Base-by-base conservation (phyloP, 768 basidiomycete genomes). In the Flagelloscypha sp. region DNA sequence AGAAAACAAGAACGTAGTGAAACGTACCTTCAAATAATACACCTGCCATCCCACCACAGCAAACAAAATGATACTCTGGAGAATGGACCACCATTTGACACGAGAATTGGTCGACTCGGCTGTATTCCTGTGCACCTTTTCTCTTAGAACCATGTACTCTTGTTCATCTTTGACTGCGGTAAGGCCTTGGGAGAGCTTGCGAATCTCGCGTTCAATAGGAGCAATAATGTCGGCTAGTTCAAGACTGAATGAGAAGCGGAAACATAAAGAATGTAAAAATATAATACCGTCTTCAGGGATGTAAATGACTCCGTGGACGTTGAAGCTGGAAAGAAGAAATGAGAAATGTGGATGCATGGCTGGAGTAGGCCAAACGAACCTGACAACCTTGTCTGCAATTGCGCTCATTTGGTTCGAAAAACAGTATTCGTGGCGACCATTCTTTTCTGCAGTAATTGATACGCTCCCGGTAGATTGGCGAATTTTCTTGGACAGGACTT, bases 341-440 rank as follows among this genome's bases (percentile, higher is more conserved):
- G 28, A 27, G 18, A 41, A 17, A 36, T 25, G 12, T n/a, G 17
- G 24, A 12, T 30, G 27, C 19, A 30, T 33, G 19, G 13, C n/a
- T n/a, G 22, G 36, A 35, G 18, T 27, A 12, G 24, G 4, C 18
- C 12, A 19, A 33, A 55, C 71, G 45, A 50, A 92, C 92, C 84
- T 90, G 53, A 98, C 79, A 46, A 85, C 77, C 62, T 99, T 98
- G 64, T 95, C 89, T 30, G 90, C 84, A 50, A 97, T 82, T 18
- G 89, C 79, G 50, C 86, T 92, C 94, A 98, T 97, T 58, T 92
- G 88, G 57, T 99, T 99, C 20, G 90, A 94, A 72, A 98, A 99
- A 63, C 95, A 99, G 52, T 97, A 95, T 49, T 89, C 83, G 53
- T 92, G 78, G 32, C 88, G 67, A 0, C 95, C 95, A 47, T 95